Evolutionary conservation across 352 stramenopile genomes (phyloP).

Genomic region (Globisporangium acanthophoron): DNA sequence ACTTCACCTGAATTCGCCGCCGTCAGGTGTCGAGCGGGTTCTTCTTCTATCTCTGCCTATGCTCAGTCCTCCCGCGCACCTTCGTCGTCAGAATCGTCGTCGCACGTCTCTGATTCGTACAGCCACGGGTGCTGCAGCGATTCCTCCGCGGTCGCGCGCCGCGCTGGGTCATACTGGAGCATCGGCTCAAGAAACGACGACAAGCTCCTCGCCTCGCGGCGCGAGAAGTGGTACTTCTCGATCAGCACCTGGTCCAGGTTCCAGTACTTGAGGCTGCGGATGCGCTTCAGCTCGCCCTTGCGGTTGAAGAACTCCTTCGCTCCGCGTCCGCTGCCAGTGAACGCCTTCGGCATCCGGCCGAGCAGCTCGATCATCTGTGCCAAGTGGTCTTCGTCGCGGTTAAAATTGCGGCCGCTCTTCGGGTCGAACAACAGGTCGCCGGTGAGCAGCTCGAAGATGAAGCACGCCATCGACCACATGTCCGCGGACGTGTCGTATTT

Average conservation of each 20-base stretch:
- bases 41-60: slow-evolving; percentile 6
- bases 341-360: slow-evolving; percentile 94
- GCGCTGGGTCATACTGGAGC: slow-evolving; percentile 81
- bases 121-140: slow-evolving; percentile 96
- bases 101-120: slow-evolving; percentile 6
- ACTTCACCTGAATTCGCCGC: not conserved
- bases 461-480: slow-evolving; percentile 98
- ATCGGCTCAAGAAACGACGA: slow-evolving; percentile 94
- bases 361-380: slow-evolving; percentile 99
- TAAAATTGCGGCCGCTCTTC: slow-evolving; percentile 83
- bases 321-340: slow-evolving; percentile 65
- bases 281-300: slow-evolving; percentile 97
- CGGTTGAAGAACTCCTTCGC: slow-evolving; percentile 96
- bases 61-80: slow-evolving; percentile 12
- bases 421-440: slow-evolving; percentile 99
- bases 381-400: slow-evolving; percentile 95
- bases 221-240: slow-evolving; percentile 95
- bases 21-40: not conserved
- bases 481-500: slow-evolving; percentile 98
- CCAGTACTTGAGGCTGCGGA: slow-evolving; percentile 98
- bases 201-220: slow-evolving; percentile 83
- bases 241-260: slow-evolving; percentile 93
- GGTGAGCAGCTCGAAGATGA: slow-evolving; percentile 99
- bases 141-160: slow-evolving; percentile 91
- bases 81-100: slow-evolving; percentile 9